Conservation (phyloP, 257 asterid genomes). For the Striga asiatica region DNA sequence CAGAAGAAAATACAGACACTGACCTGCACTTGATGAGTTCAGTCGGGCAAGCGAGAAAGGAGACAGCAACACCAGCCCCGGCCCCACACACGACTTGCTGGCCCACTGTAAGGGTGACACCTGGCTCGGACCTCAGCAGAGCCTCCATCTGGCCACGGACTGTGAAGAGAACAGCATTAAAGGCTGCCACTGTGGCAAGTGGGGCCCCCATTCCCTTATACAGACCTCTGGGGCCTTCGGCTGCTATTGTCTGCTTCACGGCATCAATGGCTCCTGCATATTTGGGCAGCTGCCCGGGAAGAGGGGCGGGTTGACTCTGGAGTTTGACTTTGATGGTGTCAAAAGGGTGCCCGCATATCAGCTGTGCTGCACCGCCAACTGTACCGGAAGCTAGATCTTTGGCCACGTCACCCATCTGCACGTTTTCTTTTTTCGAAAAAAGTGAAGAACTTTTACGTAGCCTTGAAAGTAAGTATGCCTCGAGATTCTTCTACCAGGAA, state of each 20-base stretch:
- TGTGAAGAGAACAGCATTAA: conserved; percentile 67
- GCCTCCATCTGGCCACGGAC: conserved; percentile 83
- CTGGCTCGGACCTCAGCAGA: conserved; percentile 64
- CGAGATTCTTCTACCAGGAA: too few relatives aligned
- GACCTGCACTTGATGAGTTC: conserved; percentile 92
- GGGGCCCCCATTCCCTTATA: conserved; percentile 99
- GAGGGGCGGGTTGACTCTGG: conserved; percentile 88
- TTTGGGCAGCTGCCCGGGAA: conserved; percentile 70
- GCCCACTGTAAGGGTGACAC: conserved; percentile 49
- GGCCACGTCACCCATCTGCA: conserved; percentile 58
- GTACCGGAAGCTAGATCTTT: conserved; percentile 27
- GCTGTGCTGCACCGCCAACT: conserved; percentile 82
- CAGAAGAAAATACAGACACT: not conserved
- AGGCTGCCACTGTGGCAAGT: conserved; percentile 84
- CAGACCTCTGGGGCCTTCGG: conserved; percentile 87
- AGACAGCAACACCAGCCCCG: conserved; percentile 81
- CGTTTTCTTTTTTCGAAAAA: too few relatives aligned
- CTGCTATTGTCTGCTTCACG: conserved; percentile 72
- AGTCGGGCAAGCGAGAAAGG: conserved; percentile 82
- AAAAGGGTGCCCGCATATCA: conserved; percentile 89
- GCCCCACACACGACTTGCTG: conserved; percentile 87
- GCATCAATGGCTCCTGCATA: conserved; percentile 85
- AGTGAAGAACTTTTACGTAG: too few relatives aligned
- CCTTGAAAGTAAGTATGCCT: too few relatives aligned
- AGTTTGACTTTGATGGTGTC: conserved; percentile 96